Base-by-base conservation (phyloP, 805 yeast genomes). In the Torulaspora delbrueckii region DNA sequence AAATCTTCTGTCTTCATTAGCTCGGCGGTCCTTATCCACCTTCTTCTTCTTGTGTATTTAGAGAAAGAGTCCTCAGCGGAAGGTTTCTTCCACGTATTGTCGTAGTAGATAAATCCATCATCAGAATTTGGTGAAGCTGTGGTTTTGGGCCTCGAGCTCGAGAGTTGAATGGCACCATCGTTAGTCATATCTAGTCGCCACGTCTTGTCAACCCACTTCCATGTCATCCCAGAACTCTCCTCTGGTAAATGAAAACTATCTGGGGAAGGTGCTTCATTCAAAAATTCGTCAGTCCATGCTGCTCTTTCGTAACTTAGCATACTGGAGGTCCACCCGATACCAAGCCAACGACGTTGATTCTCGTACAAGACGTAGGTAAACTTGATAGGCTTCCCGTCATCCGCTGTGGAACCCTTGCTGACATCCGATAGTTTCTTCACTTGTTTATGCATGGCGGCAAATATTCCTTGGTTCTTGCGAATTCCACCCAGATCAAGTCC, bases 261-360 rank as follows among this genome's bases (percentile, higher is more conserved):
- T 14, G 90, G 82, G 7, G 89, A 73, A 5, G 84, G 79, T 1
- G 87, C 77, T 62, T 89, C 96, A 65, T 90, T 91, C 51, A 89
- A 71, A 60, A 89, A 90, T 64, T 90, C 97, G 63, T 91, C 99
- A 0, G 98, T 90, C 97, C 98, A 91, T 3, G 98, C 84, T 0
- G 96, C 82, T 61, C 99, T 77, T 68, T 91, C 99, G 62, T 91
- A 91, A 40, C 95, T 83, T 51, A 93, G 74, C 62, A 93, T 73
- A 60, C 89, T 89, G 12, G 95, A 74, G 0, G 98, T 91, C 99
- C 99, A 91, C 9, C 99, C 99, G 56, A 91, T 86, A 10, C 97
- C 98, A 32, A 91, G 73, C 99, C 99, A 91, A 58, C 95, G 81
- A 60, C 99, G 80, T 70, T 91, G 98, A 64, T 91, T 91, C 64